Evolutionary conservation across 257 asterid species (phyloP).

Genomic region (Solanum medicagineum): DNA sequence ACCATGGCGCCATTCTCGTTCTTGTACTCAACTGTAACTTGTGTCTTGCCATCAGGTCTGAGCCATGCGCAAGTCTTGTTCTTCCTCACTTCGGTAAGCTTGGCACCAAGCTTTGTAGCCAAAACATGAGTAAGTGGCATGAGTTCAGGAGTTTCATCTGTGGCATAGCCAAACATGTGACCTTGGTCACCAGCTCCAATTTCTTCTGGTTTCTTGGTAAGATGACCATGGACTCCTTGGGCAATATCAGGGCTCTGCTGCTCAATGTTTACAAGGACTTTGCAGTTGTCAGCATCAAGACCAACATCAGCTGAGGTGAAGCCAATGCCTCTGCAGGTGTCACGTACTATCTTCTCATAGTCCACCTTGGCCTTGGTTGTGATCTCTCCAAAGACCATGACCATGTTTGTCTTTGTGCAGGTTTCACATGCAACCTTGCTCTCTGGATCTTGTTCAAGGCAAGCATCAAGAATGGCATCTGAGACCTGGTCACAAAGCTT

Average conservation of each 20-base stretch:
- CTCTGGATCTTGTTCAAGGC: constrained; percentile 59
- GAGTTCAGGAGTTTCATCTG: constrained; percentile 67
- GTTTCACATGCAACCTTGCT: constrained; percentile 71
- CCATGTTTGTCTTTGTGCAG: constrained; percentile 53
- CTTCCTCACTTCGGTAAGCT: constrained; percentile 52
- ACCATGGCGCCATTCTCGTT: constrained; percentile 62
- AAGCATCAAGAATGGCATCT: constrained; percentile 56
- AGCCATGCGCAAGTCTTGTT: constrained; percentile 54
- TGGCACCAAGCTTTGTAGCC: constrained; percentile 62
- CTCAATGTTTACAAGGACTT: constrained; percentile 53
- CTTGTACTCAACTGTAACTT: constrained; percentile 57
- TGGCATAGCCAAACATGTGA: constrained; percentile 72
- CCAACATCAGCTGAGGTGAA: constrained; percentile 54
- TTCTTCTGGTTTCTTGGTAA: constrained; percentile 62
- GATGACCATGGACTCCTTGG: constrained; percentile 59
- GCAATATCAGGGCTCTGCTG: constrained; percentile 72
- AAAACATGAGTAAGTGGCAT: constrained; percentile 67
- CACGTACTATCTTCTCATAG: constrained; percentile 61
- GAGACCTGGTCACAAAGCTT: constrained; percentile 71
- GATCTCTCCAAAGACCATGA: constrained; percentile 62
- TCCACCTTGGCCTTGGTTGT: constrained; percentile 51
- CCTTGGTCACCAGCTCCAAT: constrained; percentile 79
- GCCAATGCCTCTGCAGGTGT: constrained; percentile 59
- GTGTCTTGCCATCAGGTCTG: constrained; percentile 67
- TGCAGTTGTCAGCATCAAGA: constrained; percentile 60